phyloP scores from a whole-genome alignment of 1,139 yeast species.

The Sugiyamaella castrensis region DNA sequence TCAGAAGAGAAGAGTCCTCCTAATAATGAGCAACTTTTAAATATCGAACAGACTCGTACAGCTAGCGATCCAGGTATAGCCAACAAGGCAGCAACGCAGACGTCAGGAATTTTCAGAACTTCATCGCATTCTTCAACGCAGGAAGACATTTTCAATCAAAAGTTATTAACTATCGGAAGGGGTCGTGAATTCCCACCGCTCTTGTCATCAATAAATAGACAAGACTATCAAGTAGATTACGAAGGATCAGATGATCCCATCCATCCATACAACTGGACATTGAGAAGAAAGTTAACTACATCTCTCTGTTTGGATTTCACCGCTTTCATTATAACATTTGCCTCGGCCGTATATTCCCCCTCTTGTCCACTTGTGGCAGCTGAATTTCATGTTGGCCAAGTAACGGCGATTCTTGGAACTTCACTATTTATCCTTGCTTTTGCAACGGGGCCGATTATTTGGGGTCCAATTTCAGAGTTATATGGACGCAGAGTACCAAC shows the following conservation, averaged over 20 bases:
- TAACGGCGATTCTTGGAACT: conserved; percentile 49
- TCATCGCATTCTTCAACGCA: too few relatives aligned
- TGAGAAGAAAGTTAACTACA: conserved; percentile 35
- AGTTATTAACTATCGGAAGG: conserved; percentile 39
- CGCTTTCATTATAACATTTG: conserved; percentile 43
- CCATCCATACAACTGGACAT: conserved; percentile 50
- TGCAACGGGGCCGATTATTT: conserved; percentile 76
- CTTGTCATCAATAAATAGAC: conserved; percentile 42
- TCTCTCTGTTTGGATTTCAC: conserved; percentile 38
- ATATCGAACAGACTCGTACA: too few relatives aligned
- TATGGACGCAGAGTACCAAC: conserved; percentile 65
- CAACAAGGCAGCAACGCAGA: too few relatives aligned
- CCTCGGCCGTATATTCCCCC: conserved; percentile 45
- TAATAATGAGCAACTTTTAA: too few relatives aligned
- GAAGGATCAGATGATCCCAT: conserved; percentile 52
- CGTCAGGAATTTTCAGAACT: too few relatives aligned
- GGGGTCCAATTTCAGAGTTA: conserved; percentile 78
- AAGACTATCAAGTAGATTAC: conserved; percentile 49
- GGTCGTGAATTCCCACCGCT: conserved; percentile 50
- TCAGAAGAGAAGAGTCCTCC: too few relatives aligned
- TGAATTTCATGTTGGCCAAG: conserved; percentile 33
- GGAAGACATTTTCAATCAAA: too few relatives aligned
- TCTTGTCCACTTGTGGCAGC: conserved; percentile 33
- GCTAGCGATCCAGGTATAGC: too few relatives aligned
- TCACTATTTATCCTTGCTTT: conserved; percentile 78